These are phyloP conservation scores for Globisporangium spinosum DNA, from an alignment of 352 stramenopile genomes.

Conservation along the genomic window DNA sequence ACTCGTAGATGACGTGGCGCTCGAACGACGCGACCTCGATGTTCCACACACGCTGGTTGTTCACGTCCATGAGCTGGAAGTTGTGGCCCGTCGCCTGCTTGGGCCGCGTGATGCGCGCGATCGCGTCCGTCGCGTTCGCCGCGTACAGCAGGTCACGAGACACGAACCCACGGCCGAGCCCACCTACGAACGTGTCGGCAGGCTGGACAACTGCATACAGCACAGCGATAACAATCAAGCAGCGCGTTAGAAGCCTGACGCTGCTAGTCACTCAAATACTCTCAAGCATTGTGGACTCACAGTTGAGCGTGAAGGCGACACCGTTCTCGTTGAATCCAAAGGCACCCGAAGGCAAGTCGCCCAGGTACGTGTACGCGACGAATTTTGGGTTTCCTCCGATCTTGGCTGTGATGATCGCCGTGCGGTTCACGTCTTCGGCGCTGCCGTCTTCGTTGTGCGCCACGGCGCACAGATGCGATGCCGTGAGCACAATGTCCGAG, in stretches of 20 bases:
- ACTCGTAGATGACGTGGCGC: slow-evolving; percentile 46
- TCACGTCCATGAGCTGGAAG: slow-evolving; percentile 74
- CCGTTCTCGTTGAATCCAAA: slow-evolving; percentile 72
- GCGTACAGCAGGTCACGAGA: slow-evolving; percentile 57
- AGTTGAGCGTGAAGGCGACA: slow-evolving; percentile 77
- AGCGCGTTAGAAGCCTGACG: background rate
- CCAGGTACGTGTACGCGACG: slow-evolving; percentile 70
- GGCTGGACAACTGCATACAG: slow-evolving; percentile 53
- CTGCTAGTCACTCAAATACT: background rate
- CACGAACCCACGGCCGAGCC: slow-evolving; percentile 64
- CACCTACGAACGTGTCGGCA: slow-evolving; percentile 48
- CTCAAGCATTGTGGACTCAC: slow-evolving; percentile 28
- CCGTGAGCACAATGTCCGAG: slow-evolving; percentile 66
- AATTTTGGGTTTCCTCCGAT: slow-evolving; percentile 54
- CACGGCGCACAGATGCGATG: slow-evolving; percentile 37
- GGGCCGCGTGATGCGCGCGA: slow-evolving; percentile 43
- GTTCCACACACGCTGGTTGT: slow-evolving; percentile 46
- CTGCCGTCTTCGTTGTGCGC: slow-evolving; percentile 71
- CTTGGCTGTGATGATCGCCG: slow-evolving; percentile 55
- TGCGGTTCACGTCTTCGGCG: slow-evolving; percentile 53
- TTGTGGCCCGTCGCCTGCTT: slow-evolving; percentile 67
- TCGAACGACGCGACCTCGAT: slow-evolving; percentile 66
- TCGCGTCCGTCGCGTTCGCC: slow-evolving; percentile 38
- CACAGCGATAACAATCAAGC: background rate
- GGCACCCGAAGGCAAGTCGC: slow-evolving; percentile 62